Base-by-base conservation (phyloP, 2,329 filamentous ascomycete genomes). In the Cytospora piceicola region DNA sequence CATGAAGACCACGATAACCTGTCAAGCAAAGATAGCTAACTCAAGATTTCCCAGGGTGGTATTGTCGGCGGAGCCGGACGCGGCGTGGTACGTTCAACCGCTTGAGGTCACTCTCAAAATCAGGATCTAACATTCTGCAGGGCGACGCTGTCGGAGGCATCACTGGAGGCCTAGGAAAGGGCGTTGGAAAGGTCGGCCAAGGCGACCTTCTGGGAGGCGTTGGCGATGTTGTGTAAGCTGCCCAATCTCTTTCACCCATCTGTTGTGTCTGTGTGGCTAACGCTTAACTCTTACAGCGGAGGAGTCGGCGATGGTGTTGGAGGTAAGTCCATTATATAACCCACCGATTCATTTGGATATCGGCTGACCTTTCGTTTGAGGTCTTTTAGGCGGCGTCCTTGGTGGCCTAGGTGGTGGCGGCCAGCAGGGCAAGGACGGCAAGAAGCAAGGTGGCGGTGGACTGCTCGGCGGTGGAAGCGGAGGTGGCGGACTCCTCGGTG, bases 131-230 rank as follows among this genome's bases (percentile, higher is more conserved):
- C n/a, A 2, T 15, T 32, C n/a, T 20, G n/a, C 6, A 63, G 60
- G 66, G 63, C 34, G 59, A 68, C 14, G 63, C 59, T n/a, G 63
- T 66, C 8, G 66, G 66, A n/a, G 63, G 63, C 6, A 66, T 68
- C 20, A 68, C 66, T 3, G 66, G 66, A 3, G 66, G 66, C 32
- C 56, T 68, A 15, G 66, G 66, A 9, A 65, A 65, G 30, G 66
- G 66, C 14, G 66, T 67, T 7, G 66, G 66, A 17, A 67, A 67
- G 51, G 24, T 67, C 15, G 66, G 66, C 27, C 58, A 68, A 57
- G 66, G 66, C 29, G 63, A 61, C 6, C 52, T 61, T 15, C 66
- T 68, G 22, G 66, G 66, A n/a, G 66, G 66, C 5, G 66, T 68
- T 14, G 66, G 66, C n/a, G 66, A 68, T 14, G 60, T 63, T 17